Conservation (phyloP, 2,329 filamentous ascomycete species). For the Penicillium thymicola region DNA sequence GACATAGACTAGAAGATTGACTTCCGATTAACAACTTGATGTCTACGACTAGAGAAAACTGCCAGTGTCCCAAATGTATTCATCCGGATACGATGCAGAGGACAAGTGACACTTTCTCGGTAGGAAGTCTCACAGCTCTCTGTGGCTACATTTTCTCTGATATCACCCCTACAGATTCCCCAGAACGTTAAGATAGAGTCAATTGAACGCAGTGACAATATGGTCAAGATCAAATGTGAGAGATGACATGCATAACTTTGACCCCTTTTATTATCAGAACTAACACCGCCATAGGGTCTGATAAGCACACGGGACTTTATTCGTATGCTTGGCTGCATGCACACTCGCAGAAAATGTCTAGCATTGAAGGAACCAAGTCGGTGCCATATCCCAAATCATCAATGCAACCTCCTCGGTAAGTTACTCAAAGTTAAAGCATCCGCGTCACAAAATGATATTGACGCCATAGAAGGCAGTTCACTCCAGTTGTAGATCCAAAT, state of each 20-base stretch:
- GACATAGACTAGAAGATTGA: neutral
- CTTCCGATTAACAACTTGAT: neutral
- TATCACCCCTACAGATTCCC: conserved; percentile 43
- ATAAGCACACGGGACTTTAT: conserved; percentile 68
- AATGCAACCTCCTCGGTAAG: neutral
- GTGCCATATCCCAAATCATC: neutral
- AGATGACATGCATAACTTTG: neutral
- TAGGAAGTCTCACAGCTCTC: conserved; percentile 32
- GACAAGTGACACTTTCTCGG: conserved; percentile 64
- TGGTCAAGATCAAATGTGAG: conserved; percentile 53
- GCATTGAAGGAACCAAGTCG: conserved; percentile 6
- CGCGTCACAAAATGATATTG: neutral
- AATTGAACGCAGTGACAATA: conserved; percentile 33
- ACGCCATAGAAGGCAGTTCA: conserved; percentile 6
- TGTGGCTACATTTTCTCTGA: neutral
- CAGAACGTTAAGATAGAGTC: conserved; percentile 39
- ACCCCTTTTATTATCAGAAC: conserved; percentile 1
- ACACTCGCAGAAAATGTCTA: conserved; percentile 39
- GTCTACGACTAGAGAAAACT: conserved; percentile 60
- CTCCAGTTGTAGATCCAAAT: conserved; percentile 28
- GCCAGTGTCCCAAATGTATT: conserved; percentile 64
- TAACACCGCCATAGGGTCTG: conserved; percentile 54
- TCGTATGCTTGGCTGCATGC: conserved; percentile 59
- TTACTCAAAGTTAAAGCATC: neutral
- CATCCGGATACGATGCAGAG: conserved; percentile 69